phyloP scores from a whole-genome alignment of 2,329 filamentous ascomycete species.

The Botrytis tulipae region DNA sequence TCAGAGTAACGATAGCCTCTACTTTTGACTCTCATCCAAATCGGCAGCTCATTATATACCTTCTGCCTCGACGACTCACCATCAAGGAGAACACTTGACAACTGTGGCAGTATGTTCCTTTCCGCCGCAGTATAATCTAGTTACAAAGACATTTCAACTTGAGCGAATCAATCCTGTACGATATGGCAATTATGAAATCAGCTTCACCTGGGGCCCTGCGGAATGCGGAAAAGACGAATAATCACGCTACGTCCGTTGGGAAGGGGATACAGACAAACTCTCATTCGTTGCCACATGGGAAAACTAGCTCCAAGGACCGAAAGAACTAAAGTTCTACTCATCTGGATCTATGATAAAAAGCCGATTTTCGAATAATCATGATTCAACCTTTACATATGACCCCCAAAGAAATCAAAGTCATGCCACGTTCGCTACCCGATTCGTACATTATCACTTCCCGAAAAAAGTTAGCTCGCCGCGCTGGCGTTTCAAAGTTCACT shows the following conservation, averaged over 20 bases:
- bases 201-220: accelerated
- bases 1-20: not conserved
- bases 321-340: accelerated
- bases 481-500: not conserved
- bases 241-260: not conserved
- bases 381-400: not conserved
- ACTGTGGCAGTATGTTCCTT: not conserved
- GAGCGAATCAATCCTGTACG: not conserved
- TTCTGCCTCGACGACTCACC: not conserved
- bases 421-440: not conserved
- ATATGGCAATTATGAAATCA: not conserved
- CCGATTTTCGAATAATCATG: not conserved
- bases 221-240: not conserved
- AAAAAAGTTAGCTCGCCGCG: not conserved
- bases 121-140: not conserved
- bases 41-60: not conserved
- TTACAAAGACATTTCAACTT: not conserved
- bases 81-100: not conserved
- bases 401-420: not conserved
- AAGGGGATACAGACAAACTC: not conserved
- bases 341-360: not conserved
- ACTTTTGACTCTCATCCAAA: not conserved
- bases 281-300: not conserved
- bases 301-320: not conserved
- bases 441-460: not conserved